Percentiles rank a stretch among this genome's conserved stretches.
Evolutionary conservation across 805 yeast genomes (phyloP).

Genomic region (Brettanomyces anomalus): DNA sequence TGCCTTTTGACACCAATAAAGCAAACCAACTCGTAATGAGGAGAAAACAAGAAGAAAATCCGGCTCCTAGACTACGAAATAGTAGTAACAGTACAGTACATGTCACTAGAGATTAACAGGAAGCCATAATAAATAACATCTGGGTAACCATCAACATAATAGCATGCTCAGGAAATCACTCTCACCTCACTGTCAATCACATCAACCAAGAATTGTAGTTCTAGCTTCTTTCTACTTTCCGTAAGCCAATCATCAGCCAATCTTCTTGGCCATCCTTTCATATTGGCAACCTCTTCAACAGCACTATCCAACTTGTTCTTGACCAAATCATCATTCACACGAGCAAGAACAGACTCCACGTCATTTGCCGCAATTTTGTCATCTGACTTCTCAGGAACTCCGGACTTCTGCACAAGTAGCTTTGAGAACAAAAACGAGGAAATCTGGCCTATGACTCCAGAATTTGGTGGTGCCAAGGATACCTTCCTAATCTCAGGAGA

Average conservation of each 20-base stretch:
- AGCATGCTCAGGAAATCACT: conserved; percentile 13
- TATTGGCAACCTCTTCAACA: conserved; percentile 80
- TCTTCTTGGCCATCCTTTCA: conserved; percentile 89
- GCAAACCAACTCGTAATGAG: too few species aligned
- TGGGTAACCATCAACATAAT: neutral
- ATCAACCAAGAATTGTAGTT: conserved; percentile 71
- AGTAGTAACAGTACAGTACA: too few species aligned
- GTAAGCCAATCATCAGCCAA: conserved; percentile 87
- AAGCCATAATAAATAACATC: neutral
- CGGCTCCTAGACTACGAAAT: too few species aligned
- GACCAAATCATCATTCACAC: conserved; percentile 67
- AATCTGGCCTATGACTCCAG: conserved; percentile 89
- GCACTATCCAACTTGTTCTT: conserved; percentile 79
- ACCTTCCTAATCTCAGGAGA: conserved; percentile 84
- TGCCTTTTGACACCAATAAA: too few species aligned
- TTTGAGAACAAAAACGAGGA: conserved; percentile 71
- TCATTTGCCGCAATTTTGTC: conserved; percentile 50
- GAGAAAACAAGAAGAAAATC: too few species aligned
- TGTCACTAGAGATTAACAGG: neutral
- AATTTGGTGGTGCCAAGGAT: conserved; percentile 85
- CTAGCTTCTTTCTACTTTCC: conserved; percentile 84
- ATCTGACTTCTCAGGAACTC: conserved; percentile 43
- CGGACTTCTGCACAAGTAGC: conserved; percentile 68
- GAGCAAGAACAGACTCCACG: conserved; percentile 79
- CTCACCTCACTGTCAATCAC: conserved; percentile 60